Percentiles rank a stretch among this genome's conserved stretches.
phyloP scores from a whole-genome alignment of 1,139 yeast genomes.

The Candida neerlandica region DNA sequence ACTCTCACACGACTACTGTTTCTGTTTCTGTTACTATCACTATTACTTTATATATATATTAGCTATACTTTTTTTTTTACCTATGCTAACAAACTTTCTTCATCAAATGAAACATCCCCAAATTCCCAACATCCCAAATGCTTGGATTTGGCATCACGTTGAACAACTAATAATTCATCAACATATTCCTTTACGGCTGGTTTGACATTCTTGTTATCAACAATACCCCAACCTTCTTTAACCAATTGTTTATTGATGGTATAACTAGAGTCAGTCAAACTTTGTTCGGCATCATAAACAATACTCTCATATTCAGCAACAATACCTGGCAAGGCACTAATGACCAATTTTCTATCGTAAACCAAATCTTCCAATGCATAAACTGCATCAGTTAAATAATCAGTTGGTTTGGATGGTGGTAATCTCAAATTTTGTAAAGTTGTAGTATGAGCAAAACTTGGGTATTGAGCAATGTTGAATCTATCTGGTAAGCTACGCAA shows the following conservation, averaged over 20 bases:
- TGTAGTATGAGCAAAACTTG: constrained; percentile 63
- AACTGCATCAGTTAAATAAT: constrained; percentile 62
- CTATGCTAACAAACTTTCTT: constrained; percentile 29
- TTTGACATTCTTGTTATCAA: constrained; percentile 42
- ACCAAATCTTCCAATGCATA: constrained; percentile 57
- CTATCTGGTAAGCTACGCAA: constrained; percentile 59
- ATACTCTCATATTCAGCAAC: constrained; percentile 52
- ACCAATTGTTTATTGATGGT: constrained; percentile 68
- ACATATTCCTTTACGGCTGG: constrained; percentile 39
- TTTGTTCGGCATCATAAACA: constrained; percentile 63
- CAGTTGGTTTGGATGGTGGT: constrained; percentile 62
- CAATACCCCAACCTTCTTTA: constrained; percentile 66
- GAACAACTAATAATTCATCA: constrained; percentile 43
- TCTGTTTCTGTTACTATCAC: no score
- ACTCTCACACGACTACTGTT: not conserved
- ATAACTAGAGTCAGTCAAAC: constrained; percentile 56
- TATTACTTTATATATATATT: not conserved
- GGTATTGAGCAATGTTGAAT: constrained; percentile 42
- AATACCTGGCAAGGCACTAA: constrained; percentile 50
- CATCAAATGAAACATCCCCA: constrained; percentile 74
- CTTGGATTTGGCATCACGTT: constrained; percentile 50
- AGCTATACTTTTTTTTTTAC: not conserved
- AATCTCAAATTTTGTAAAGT: constrained; percentile 56
- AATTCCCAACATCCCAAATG: constrained; percentile 80
- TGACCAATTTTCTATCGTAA: constrained; percentile 59